Evolutionary conservation across 164 flowering plant species (phyloP).

Genomic region (Cinnamomum chago): DNA sequence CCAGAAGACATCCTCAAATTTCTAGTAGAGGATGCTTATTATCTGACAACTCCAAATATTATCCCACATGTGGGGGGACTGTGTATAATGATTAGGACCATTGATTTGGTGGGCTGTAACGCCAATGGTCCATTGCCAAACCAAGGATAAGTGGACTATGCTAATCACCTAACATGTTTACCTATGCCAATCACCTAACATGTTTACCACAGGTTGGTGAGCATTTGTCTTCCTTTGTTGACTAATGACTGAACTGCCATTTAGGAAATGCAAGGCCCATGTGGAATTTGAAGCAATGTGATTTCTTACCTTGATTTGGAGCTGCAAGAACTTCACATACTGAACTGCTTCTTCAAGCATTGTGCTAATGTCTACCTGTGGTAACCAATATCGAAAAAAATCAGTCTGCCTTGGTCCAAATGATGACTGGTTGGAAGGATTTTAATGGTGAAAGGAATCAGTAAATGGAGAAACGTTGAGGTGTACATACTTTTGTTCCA

Average conservation of each 20-base stretch:
- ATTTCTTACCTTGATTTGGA: conserved; percentile 82
- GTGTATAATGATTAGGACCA: too few relatives aligned
- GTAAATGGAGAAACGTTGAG: background rate
- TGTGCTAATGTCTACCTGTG: conserved; percentile 91
- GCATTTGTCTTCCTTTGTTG: too few relatives aligned
- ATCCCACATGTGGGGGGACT: too few relatives aligned
- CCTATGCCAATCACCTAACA: too few relatives aligned
- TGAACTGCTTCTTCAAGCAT: conserved; percentile 98
- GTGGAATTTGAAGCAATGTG: background rate
- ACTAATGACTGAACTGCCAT: background rate
- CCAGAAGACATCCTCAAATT: background rate
- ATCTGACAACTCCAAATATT: too few relatives aligned
- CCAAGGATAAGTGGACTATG: too few relatives aligned
- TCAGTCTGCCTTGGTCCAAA: background rate
- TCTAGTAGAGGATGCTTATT: too few relatives aligned
- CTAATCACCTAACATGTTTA: too few relatives aligned
- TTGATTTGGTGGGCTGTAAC: too few relatives aligned
- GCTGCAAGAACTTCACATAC: conserved; percentile 94
- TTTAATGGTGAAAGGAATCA: background rate
- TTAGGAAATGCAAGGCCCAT: background rate
- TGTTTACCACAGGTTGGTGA: too few relatives aligned
- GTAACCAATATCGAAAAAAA: conserved; percentile 1
- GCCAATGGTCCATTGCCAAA: too few relatives aligned
- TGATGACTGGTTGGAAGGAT: background rate
- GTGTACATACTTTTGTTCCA: conserved; percentile 74